These are phyloP conservation scores for Cocos nucifera DNA, from an alignment of 176 grass and related monocot species.

Conservation along the genomic window DNA sequence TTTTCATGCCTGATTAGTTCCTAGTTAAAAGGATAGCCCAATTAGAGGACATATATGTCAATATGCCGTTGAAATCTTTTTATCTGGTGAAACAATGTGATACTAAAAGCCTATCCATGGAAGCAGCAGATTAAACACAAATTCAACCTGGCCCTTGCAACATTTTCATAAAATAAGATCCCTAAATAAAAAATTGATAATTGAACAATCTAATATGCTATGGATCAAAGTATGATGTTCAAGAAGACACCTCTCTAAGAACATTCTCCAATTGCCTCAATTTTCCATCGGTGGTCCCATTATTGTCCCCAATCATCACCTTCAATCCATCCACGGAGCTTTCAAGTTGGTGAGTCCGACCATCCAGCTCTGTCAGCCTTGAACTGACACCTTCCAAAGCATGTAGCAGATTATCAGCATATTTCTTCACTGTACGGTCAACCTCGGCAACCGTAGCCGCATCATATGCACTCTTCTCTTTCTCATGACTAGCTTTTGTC, in stretches of 20 bases:
- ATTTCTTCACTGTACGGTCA: conserved; percentile 76
- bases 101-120: too few relatives aligned
- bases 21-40: too few relatives aligned
- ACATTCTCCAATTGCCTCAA: conserved; percentile 79
- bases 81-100: too few relatives aligned
- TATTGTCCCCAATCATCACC: conserved; percentile 53
- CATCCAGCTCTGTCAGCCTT: conserved; percentile 63
- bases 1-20: too few relatives aligned
- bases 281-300: conserved; percentile 71
- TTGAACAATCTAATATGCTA: too few relatives aligned
- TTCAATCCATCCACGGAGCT: conserved; percentile 56
- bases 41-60: too few relatives aligned
- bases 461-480: conserved; percentile 42
- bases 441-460: conserved; percentile 50
- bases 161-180: too few relatives aligned
- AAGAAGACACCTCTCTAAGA: conserved; percentile 50
- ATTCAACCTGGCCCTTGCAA: too few relatives aligned
- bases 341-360: conserved; percentile 59
- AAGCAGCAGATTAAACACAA: too few relatives aligned
- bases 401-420: conserved; percentile 70
- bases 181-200: too few relatives aligned
- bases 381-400: conserved; percentile 66
- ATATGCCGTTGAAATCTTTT: too few relatives aligned
- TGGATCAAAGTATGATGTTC: not conserved
- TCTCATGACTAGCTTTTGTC: conserved; percentile 40